Conservation (phyloP, 148 eudicot genomes). For the Fagopyrum homotropicum region DNA sequence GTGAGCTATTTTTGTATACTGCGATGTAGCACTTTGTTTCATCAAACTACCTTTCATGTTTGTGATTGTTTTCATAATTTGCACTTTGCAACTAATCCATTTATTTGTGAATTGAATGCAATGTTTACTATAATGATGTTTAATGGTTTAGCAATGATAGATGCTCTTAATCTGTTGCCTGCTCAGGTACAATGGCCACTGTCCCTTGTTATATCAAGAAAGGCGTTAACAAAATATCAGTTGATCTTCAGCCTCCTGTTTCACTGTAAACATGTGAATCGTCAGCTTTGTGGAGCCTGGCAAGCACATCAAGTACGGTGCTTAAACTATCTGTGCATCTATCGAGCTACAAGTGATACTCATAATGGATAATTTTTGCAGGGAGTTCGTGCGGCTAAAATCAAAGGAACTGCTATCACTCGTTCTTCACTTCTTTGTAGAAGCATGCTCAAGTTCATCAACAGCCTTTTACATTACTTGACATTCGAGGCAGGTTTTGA, state of each 20-base stretch:
- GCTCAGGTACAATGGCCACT: slow-evolving; percentile 92
- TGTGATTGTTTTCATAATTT: background rate
- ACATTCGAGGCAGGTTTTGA: slow-evolving; percentile 73
- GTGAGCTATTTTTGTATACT: background rate
- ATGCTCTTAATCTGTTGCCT: slow-evolving; percentile 1
- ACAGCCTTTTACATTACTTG: slow-evolving; percentile 84
- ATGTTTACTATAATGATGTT: background rate
- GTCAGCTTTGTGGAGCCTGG: slow-evolving; percentile 99
- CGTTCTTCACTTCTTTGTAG: slow-evolving; percentile 92
- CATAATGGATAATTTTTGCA: slow-evolving; percentile 22
- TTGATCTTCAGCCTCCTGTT: slow-evolving; percentile 84
- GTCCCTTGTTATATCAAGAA: slow-evolving; percentile 91
- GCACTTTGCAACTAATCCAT: background rate
- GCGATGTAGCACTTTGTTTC: background rate
- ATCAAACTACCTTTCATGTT: background rate
- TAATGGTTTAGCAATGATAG: background rate
- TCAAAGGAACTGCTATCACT: slow-evolving; percentile 72
- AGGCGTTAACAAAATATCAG: slow-evolving; percentile 92
- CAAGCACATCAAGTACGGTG: slow-evolving; percentile 85
- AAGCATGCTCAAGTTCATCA: slow-evolving; percentile 88
- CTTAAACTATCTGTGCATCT: slow-evolving; percentile 10
- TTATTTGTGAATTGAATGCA: background rate
- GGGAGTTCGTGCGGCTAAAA: slow-evolving; percentile 77
- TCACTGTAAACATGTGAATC: slow-evolving; percentile 90
- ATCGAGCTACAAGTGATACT: slow-evolving; percentile 1